Evolutionary conservation across 129 eudicot genomes (phyloP).

Genomic region (Escallonia rubra): DNA sequence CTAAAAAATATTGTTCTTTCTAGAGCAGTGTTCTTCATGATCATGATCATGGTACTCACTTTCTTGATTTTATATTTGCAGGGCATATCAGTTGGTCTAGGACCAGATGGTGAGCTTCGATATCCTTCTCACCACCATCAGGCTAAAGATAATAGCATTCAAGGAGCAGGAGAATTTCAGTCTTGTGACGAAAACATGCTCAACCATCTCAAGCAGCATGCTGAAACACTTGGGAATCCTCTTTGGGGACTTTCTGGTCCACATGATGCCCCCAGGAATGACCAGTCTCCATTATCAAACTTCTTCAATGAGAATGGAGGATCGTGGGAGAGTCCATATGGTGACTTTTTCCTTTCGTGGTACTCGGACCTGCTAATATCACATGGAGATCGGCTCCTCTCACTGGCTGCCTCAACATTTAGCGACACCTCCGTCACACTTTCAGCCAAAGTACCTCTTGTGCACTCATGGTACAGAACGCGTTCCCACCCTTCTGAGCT

Average conservation of each 20-base stretch:
- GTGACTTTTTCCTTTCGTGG: constrained; percentile 91
- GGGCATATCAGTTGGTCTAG: constrained; percentile 79
- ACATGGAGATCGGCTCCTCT: constrained; percentile 68
- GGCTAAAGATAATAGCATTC: constrained; percentile 5
- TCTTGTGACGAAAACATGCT: constrained; percentile 82
- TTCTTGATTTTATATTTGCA: constrained; percentile 14
- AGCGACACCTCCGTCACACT: constrained; percentile 26
- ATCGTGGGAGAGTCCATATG: constrained; percentile 83
- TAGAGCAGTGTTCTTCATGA: neutral
- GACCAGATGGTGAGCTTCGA: constrained; percentile 90
- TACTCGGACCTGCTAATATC: constrained; percentile 52
- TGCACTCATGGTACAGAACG: constrained; percentile 53
- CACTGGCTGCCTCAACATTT: constrained; percentile 61
- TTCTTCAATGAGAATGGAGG: constrained; percentile 70
- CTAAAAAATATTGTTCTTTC: too few relatives aligned
- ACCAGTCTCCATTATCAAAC: constrained; percentile 44
- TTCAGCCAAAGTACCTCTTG: constrained; percentile 64
- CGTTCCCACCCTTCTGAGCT: constrained; percentile 82
- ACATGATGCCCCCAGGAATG: constrained; percentile 66
- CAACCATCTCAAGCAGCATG: constrained; percentile 39
- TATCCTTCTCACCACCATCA: constrained; percentile 54
- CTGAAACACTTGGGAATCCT: constrained; percentile 53
- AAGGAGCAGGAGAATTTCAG: constrained; percentile 88
- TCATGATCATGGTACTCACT: neutral
- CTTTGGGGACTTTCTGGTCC: constrained; percentile 92